Conservation (phyloP, 2,329 filamentous ascomycete genomes). For the Diaporthe sp. region DNA sequence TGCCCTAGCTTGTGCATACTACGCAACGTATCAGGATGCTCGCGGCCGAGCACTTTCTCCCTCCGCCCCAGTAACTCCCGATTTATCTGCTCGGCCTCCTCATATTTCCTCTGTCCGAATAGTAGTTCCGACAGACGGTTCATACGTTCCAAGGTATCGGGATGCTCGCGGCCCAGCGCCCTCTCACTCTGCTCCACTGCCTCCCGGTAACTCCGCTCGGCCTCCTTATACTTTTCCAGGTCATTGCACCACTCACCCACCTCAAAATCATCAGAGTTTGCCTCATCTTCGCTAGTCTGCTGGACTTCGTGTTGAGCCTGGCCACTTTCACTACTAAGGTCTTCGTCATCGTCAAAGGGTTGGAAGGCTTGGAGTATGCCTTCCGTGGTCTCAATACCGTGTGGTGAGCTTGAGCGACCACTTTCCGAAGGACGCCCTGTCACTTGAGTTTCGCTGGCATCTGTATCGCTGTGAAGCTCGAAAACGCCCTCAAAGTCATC, state of each 20-base stretch:
- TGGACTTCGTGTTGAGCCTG: background rate
- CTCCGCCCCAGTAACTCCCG: background rate
- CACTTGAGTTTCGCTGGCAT: background rate
- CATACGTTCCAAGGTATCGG: background rate
- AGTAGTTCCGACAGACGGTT: accelerated
- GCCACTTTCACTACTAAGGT: background rate
- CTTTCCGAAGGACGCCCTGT: background rate
- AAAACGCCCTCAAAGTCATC: background rate
- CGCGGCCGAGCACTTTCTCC: background rate
- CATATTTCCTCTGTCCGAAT: background rate
- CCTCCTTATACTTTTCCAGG: background rate
- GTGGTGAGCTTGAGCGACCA: background rate
- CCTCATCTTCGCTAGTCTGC: background rate
- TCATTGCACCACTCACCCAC: background rate
- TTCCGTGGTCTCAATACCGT: background rate
- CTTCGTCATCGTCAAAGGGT: background rate
- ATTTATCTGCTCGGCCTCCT: background rate
- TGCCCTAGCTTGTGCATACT: background rate
- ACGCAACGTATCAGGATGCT: background rate
- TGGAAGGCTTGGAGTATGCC: background rate
- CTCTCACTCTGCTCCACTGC: background rate
- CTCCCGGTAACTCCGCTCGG: background rate
- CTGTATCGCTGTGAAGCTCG: background rate
- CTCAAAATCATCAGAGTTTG: background rate
- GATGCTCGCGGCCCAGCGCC: background rate